phyloP scores from a whole-genome alignment of 2,329 filamentous ascomycete genomes.

The Ramularia endophylla region DNA sequence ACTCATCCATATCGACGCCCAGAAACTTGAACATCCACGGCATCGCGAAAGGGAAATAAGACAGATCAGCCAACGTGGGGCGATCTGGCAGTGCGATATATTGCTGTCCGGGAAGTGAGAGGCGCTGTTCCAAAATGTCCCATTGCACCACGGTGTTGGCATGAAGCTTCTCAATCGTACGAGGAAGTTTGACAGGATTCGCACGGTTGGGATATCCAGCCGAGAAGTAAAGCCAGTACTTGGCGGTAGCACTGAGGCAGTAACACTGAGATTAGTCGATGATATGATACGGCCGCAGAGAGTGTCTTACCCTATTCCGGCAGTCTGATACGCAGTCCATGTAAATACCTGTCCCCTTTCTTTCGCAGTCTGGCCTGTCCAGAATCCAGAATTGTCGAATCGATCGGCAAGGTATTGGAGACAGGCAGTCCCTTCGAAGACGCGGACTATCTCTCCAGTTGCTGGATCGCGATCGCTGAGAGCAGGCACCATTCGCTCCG shows the following conservation, averaged over 20 bases:
- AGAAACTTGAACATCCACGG: no score
- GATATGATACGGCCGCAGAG: no score
- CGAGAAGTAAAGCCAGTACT: background rate
- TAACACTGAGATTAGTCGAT: no score
- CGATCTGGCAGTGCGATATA: background rate
- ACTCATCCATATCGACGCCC: no score
- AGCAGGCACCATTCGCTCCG: background rate
- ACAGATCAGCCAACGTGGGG: no score
- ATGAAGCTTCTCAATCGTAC: background rate
- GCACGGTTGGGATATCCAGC: background rate
- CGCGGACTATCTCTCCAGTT: background rate
- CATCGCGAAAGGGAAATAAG: no score
- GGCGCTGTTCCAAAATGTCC: background rate
- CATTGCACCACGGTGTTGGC: background rate
- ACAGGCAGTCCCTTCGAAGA: background rate
- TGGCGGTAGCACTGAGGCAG: background rate
- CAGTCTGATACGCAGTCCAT: no score
- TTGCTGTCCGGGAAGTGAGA: background rate
- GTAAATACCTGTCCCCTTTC: no score
- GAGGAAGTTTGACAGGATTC: background rate
- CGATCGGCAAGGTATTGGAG: background rate
- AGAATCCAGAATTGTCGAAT: no score
- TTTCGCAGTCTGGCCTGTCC: no score
- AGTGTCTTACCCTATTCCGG: no score
- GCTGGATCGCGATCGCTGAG: background rate